These are phyloP conservation scores for Melastoma malabathricum DNA, from an alignment of 345 rosid species.

Conservation along the genomic window DNA sequence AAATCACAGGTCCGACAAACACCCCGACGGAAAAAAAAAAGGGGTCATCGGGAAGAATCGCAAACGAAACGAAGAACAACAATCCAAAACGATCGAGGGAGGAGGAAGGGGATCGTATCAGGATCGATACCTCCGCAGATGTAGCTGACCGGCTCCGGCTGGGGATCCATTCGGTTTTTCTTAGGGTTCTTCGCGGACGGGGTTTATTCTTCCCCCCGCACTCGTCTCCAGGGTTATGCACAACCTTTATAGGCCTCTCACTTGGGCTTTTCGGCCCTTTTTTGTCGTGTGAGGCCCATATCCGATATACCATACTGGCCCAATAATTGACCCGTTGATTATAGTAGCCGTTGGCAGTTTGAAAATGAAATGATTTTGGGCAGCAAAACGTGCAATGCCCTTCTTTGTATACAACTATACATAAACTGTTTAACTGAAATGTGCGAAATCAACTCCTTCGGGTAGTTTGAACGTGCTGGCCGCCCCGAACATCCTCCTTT, in stretches of 20 bases:
- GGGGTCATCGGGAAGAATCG: too few species aligned
- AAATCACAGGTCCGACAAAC: background rate
- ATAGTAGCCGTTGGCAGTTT: too few species aligned
- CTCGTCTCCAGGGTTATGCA: too few species aligned
- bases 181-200: background rate
- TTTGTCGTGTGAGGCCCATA: too few species aligned
- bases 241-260: too few species aligned
- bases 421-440: constrained; percentile 36
- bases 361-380: too few species aligned
- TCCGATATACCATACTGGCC: too few species aligned
- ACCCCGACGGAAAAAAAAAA: background rate
- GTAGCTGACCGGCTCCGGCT: constrained; percentile 78
- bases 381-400: too few species aligned
- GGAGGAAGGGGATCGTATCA: background rate
- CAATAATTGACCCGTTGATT: too few species aligned
- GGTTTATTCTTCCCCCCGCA: too few species aligned
- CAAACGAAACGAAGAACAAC: background rate
- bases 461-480: constrained; percentile 44
- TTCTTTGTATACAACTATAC: too few species aligned
- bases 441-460: constrained; percentile 33
- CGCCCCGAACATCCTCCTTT: constrained; percentile 52
- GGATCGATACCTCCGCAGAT: constrained; percentile 55
- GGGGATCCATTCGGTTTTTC: constrained; percentile 51
- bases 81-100: background rate
- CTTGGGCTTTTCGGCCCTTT: too few species aligned